Conservation (phyloP, 805 yeast species). For the Hanseniaspora thailandica region DNA sequence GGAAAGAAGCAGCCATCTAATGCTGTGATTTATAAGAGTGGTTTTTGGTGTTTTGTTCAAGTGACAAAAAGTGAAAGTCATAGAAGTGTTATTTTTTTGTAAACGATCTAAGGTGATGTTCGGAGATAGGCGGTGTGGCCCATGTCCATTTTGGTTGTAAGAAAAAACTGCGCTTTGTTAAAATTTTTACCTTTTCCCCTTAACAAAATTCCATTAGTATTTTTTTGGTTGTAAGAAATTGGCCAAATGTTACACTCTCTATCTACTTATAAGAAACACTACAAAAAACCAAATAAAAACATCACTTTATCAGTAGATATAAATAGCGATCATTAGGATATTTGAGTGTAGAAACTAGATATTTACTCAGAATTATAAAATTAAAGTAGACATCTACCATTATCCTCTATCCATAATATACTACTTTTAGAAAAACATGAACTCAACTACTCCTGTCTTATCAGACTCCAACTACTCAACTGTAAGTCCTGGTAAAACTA, state of each 20-base stretch:
- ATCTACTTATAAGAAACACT: too few relatives aligned
- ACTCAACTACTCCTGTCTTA: conserved; percentile 4
- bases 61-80: neutral
- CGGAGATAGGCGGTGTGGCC: neutral
- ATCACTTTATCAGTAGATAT: too few relatives aligned
- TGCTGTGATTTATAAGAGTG: neutral
- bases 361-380: too few relatives aligned
- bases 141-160: neutral
- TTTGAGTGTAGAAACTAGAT: too few relatives aligned
- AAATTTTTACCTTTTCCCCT: neutral
- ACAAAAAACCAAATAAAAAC: too few relatives aligned
- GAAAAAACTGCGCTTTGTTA: neutral
- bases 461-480: conserved; percentile 8
- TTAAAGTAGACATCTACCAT: too few relatives aligned
- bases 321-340: too few relatives aligned
- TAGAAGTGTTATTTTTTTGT: neutral
- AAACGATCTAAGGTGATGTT: neutral
- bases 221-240: conserved; percentile 12
- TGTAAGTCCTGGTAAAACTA: neutral
- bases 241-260: too few relatives aligned
- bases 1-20: conserved; percentile 24
- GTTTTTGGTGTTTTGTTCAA: neutral
- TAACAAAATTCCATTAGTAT: neutral
- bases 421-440: too few relatives aligned
- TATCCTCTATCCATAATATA: too few relatives aligned